Evolutionary conservation across 441 rosid species (phyloP), one percentile per base, ranked within the genome.

Genomic region (Omphalea diandra): DNA sequence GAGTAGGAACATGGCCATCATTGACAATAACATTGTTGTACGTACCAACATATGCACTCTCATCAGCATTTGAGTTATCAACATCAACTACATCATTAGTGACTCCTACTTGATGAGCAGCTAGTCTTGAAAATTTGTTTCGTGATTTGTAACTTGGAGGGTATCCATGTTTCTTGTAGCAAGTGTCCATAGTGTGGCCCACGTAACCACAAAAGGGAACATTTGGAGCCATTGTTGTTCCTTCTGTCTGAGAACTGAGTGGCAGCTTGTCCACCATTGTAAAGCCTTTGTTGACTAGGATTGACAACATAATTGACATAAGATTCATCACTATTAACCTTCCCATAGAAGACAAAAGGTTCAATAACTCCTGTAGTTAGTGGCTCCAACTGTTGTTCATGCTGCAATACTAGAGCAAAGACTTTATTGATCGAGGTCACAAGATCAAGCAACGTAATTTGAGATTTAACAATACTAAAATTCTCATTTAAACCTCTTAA

Each of bases 401-500:
- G 38, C 44, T 63, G 35, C 0, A 10, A 0, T 1, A 29, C 54
- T 0, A 43, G 7, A 27, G 44, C 4, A 2, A 66, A n/a, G 5
- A 2, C 43, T 4, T 50, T 24, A 9, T 46, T 47, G 5, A 65
- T 14, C 6, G 2, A 1, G 5, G 41, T 57, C 0, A 66, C 11
- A 20, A 29, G 59, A 50, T 53, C 58, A 1, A 35, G 31, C 0
- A 66, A 11, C 27, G 33, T 47, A 5, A 66, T 66, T 18, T 50
- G 55, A 0, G 20, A 55, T 9, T 6, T 56, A 18, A 57, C 18
- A 1, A 8, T 41, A n/a, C 7, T 3, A 49, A 31, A 49, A 15
- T 27, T 24, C 1, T 65, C 69, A 65, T 65, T 65, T 10, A 49
- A 27, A 17, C 72, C 40, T 11, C 2, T 38, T n/a, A 69, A 4